Evolutionary conservation across 768 basidiomycete species (phyloP).

Genomic region (Coprinopsis cinerea): DNA sequence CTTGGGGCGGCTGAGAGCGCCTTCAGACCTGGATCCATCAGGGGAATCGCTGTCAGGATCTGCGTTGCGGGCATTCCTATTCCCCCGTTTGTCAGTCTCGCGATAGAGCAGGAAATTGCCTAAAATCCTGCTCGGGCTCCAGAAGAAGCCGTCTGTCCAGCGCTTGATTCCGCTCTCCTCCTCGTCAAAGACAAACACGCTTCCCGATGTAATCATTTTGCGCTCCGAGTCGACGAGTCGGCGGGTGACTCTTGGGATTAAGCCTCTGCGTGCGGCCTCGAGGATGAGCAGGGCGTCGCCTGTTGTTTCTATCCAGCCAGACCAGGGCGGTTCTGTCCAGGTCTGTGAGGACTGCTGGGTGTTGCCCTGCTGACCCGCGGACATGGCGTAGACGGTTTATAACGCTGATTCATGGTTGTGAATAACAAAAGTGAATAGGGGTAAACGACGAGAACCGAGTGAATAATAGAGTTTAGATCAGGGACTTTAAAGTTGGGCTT

Average conservation of each 20-base stretch:
- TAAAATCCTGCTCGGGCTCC: slow-evolving; percentile 89
- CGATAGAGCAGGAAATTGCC: slow-evolving; percentile 96
- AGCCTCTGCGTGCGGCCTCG: slow-evolving; percentile 84
- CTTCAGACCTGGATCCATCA: slow-evolving; percentile 25
- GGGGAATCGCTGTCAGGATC: slow-evolving; percentile 25
- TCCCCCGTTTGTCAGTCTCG: slow-evolving; percentile 81
- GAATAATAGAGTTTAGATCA: slow-evolving; percentile 59
- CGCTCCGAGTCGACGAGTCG: slow-evolving; percentile 90
- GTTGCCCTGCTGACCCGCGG: slow-evolving; percentile 27
- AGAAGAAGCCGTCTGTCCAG: slow-evolving; percentile 97
- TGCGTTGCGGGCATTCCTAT: slow-evolving; percentile 48
- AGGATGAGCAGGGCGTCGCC: slow-evolving; percentile 95
- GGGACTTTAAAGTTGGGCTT: slow-evolving; percentile 59
- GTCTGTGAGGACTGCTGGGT: slow-evolving; percentile 34
- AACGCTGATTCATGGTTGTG: slow-evolving; percentile 20
- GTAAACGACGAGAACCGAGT: slow-evolving; percentile 31
- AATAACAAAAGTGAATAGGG: slow-evolving; percentile 21
- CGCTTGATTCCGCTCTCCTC: slow-evolving; percentile 96
- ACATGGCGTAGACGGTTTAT: slow-evolving; percentile 29
- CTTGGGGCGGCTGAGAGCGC: slow-evolving; percentile 62
- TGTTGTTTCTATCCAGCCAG: slow-evolving; percentile 92
- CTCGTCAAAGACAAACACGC: slow-evolving; percentile 97
- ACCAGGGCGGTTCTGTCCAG: slow-evolving; percentile 90
- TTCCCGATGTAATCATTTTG: slow-evolving; percentile 88
- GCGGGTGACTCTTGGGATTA: slow-evolving; percentile 88